Percentiles rank a stretch among this genome's conserved stretches.
Conservation (phyloP, 805 yeast genomes). For the Wickerhamomyces bisporus region DNA sequence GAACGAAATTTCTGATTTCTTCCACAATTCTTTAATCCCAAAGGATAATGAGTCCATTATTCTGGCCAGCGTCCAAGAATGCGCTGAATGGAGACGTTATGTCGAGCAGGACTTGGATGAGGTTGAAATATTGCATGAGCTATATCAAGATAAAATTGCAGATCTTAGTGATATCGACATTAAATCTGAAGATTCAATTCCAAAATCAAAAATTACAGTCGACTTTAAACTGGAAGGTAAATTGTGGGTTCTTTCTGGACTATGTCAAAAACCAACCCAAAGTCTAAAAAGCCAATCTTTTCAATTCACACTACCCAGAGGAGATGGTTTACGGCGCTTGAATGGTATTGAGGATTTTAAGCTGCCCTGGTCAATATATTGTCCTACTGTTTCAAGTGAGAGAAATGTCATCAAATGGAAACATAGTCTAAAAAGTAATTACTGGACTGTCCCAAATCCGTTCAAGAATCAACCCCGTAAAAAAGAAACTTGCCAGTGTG, state of each 20-base stretch:
- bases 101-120: constrained; percentile 16
- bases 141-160: not conserved
- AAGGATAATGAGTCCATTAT: constrained; percentile 4
- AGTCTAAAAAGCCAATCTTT: constrained; percentile 5
- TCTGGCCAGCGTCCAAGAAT: constrained; percentile 10
- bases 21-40: constrained; percentile 7
- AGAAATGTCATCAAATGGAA: constrained; percentile 26
- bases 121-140: constrained; percentile 3
- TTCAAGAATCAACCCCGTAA: not conserved
- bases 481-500: constrained; percentile 20
- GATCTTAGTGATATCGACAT: not conserved
- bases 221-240: constrained; percentile 7
- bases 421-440: constrained; percentile 17
- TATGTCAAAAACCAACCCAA: constrained; percentile 12
- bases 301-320: constrained; percentile 19
- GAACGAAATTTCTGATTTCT: constrained; percentile 8
- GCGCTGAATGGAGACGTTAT: constrained; percentile 16
- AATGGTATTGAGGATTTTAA: constrained; percentile 17
- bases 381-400: constrained; percentile 24
- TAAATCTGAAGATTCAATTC: no score
- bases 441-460: constrained; percentile 7
- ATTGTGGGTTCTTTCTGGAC: constrained; percentile 19
- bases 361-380: constrained; percentile 30
- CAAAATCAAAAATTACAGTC: not conserved
- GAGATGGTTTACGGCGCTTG: constrained; percentile 14